phyloP scores from a whole-genome alignment of 202 grass and related monocot genomes.

The Saccharum hybrid region DNA sequence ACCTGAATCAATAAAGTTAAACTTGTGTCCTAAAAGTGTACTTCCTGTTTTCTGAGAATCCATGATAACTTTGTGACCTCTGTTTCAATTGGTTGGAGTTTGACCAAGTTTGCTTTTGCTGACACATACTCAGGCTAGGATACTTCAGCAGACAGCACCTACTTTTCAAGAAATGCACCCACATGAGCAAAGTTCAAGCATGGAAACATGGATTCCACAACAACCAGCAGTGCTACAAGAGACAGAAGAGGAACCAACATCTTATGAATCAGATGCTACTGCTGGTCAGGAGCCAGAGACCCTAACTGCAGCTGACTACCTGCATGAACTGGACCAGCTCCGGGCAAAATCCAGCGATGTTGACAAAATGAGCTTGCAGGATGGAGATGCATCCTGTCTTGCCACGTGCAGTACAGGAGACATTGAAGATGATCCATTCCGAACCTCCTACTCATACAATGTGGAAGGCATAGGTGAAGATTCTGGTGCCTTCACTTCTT shows the following conservation, averaged over 20 bases:
- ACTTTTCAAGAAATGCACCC: slow-evolving; percentile 34
- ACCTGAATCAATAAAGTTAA: slow-evolving; percentile 7
- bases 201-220: slow-evolving; percentile 53
- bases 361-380: slow-evolving; percentile 79
- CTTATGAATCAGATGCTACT: slow-evolving; percentile 43
- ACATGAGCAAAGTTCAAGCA: slow-evolving; percentile 42
- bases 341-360: slow-evolving; percentile 63
- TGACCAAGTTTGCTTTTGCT: slow-evolving; percentile 24
- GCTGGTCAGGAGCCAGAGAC: slow-evolving; percentile 46
- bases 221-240: slow-evolving; percentile 22
- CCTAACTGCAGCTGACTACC: slow-evolving; percentile 72
- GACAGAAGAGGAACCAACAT: slow-evolving; percentile 18
- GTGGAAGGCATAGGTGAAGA: slow-evolving; percentile 52
- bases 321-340: slow-evolving; percentile 73
- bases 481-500: slow-evolving; percentile 73
- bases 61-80: not conserved
- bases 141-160: slow-evolving; percentile 58
- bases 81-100: slow-evolving; percentile 37
- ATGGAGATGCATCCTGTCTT: slow-evolving; percentile 79
- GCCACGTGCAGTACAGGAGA: slow-evolving; percentile 87
- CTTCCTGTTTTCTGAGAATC: not conserved
- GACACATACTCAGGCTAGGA: slow-evolving; percentile 55
- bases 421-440: slow-evolving; percentile 72
- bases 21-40: not conserved
- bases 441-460: slow-evolving; percentile 67